A percentile compares a stretch with the other conserved stretches of the same genome.
Conservation (phyloP, 2,329 filamentous ascomycete genomes). For the Cytospora schulzeri region DNA sequence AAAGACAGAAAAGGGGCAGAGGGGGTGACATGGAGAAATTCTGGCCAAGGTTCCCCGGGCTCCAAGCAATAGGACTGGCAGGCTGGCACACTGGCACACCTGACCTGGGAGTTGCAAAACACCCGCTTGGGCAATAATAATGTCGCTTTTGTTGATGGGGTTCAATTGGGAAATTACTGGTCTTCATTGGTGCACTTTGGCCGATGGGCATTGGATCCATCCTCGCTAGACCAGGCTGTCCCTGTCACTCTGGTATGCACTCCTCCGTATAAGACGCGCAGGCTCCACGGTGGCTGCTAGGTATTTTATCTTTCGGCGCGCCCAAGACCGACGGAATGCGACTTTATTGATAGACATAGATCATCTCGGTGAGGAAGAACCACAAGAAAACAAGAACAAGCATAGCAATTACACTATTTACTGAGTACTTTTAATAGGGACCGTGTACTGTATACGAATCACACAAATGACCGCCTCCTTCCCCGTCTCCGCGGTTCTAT, state of each 20-base stretch:
- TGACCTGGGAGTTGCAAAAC: neutral
- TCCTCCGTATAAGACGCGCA: conserved; percentile 13
- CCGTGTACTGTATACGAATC: too few relatives aligned
- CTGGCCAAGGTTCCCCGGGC: neutral
- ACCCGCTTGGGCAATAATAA: neutral
- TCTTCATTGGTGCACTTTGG: conserved; percentile 10
- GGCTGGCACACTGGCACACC: too few relatives aligned
- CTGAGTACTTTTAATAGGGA: too few relatives aligned
- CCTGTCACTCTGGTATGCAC: conserved; percentile 13
- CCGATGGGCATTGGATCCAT: conserved; percentile 18
- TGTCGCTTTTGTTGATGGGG: neutral
- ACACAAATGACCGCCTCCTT: neutral
- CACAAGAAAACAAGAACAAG: neutral
- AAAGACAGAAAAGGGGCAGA: neutral
- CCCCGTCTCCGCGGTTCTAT: neutral
- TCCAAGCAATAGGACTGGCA: neutral
- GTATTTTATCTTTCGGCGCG: neutral
- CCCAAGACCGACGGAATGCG: neutral
- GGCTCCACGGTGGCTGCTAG: neutral
- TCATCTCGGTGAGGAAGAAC: neutral
- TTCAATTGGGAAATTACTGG: conserved; percentile 11
- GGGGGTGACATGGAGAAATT: neutral
- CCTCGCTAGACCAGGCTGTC: conserved; percentile 19
- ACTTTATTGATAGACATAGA: neutral
- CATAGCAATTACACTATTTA: too few relatives aligned